These are phyloP conservation scores for Jasminum sambac DNA, from an alignment of 257 asterid genomes.

Conservation along the genomic window DNA sequence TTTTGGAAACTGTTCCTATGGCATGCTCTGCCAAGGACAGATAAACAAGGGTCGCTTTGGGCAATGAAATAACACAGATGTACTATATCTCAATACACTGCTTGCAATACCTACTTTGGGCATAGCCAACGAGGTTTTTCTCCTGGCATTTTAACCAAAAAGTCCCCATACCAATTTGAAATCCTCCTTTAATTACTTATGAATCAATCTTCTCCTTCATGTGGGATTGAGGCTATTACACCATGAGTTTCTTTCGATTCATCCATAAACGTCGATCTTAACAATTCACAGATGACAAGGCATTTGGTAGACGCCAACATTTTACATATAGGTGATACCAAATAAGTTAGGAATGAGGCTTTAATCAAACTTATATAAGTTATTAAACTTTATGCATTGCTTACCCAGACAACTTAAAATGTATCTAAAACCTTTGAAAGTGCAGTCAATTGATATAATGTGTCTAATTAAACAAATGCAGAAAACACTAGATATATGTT, in stretches of 20 bases:
- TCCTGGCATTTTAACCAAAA: no score
- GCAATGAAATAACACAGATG: not conserved
- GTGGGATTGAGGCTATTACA: no score
- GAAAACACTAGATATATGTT: not conserved
- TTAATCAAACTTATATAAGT: not conserved
- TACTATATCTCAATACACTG: no score
- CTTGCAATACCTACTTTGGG: no score
- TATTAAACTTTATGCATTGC: not conserved
- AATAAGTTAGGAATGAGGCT: not conserved
- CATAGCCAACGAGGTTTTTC: no score
- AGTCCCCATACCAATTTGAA: no score
- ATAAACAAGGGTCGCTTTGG: not conserved
- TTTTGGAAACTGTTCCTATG: not conserved
- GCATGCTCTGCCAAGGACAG: not conserved
- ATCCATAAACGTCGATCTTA: not conserved
- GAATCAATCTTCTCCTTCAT: no score
- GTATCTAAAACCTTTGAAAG: not conserved
- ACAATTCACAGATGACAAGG: not conserved
- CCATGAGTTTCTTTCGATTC: not conserved
- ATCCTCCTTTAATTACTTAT: no score
- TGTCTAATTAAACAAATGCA: not conserved
- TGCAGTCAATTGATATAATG: no score
- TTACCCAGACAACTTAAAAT: not conserved
- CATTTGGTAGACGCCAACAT: not conserved
- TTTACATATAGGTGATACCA: not conserved